These are phyloP conservation scores for Metschnikowia sp. DNA, from an alignment of 805 yeast species.

Conservation along the genomic window DNA sequence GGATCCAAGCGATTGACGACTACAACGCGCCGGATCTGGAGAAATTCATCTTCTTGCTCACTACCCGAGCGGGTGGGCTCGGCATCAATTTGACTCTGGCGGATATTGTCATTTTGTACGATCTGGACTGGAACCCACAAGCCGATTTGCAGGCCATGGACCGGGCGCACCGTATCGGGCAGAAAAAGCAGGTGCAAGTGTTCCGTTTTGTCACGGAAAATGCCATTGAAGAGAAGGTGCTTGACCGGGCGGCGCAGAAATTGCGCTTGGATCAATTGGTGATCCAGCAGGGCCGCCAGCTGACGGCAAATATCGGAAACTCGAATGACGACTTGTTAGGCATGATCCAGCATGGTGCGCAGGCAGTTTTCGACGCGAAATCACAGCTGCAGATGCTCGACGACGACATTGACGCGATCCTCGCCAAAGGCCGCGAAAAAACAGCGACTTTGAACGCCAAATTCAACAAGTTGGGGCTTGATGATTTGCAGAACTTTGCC, in stretches of 20 bases:
- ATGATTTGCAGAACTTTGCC: slow-evolving; percentile 88
- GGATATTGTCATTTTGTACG: slow-evolving; percentile 82
- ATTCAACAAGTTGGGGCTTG: slow-evolving; percentile 82
- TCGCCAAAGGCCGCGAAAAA: slow-evolving; percentile 75
- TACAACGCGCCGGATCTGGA: slow-evolving; percentile 79
- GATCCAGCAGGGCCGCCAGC: slow-evolving; percentile 69
- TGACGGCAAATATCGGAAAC: slow-evolving; percentile 52
- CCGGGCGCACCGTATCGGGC: slow-evolving; percentile 96
- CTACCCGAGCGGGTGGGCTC: slow-evolving; percentile 96
- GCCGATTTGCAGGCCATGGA: slow-evolving; percentile 99
- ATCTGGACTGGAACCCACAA: slow-evolving; percentile 98
- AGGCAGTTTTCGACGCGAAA: slow-evolving; percentile 66
- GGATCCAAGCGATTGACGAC: slow-evolving; percentile 89
- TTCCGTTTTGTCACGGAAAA: slow-evolving; percentile 91
- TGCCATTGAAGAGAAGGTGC: slow-evolving; percentile 93
- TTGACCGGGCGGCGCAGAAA: slow-evolving; percentile 94
- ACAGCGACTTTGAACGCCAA: slow-evolving; percentile 77
- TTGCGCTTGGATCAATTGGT: slow-evolving; percentile 89
- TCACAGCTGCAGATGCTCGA: slow-evolving; percentile 34
- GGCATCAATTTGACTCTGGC: slow-evolving; percentile 93
- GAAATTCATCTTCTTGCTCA: slow-evolving; percentile 78
- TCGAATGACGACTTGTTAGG: slow-evolving; percentile 81
- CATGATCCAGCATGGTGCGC: slow-evolving; percentile 98
- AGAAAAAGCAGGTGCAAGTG: slow-evolving; percentile 91
- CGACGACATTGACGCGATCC: slow-evolving; percentile 80